Conservation (phyloP, 306 rosid genomes). For the Abrus precatorius region DNA sequence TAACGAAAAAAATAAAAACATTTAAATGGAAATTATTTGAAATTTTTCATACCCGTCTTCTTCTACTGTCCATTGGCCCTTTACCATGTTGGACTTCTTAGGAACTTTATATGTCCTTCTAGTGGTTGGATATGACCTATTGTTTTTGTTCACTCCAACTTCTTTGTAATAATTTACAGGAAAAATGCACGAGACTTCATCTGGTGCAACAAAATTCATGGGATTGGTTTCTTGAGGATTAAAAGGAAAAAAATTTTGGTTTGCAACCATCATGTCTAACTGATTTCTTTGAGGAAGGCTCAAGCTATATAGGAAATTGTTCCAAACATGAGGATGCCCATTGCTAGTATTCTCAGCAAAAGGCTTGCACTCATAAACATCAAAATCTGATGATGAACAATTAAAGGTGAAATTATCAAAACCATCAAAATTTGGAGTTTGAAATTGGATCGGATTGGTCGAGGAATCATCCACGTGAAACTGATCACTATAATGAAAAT, state of each 20-base stretch:
- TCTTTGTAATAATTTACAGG: conserved; percentile 55
- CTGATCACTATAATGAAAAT: conserved; percentile 57
- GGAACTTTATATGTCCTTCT: conserved; percentile 56
- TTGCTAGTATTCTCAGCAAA: conserved; percentile 41
- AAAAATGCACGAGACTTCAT: conserved; percentile 72
- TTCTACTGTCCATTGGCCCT: conserved; percentile 91
- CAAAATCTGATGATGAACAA: conserved; percentile 43
- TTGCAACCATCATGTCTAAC: conserved; percentile 52
- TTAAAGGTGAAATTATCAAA: conserved; percentile 45
- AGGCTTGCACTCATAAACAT: conserved; percentile 63
- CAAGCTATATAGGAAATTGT: conserved; percentile 61
- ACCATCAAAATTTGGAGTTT: conserved; percentile 51
- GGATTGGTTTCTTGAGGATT: conserved; percentile 58
- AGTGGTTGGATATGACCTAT: conserved; percentile 33
- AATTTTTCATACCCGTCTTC: conserved; percentile 76
- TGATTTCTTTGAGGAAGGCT: conserved; percentile 55
- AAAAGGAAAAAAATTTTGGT: conserved; percentile 47
- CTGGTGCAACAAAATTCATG: conserved; percentile 59
- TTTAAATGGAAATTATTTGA: background rate
- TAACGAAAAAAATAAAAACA: background rate
- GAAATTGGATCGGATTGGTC: conserved; percentile 40
- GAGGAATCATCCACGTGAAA: conserved; percentile 54
- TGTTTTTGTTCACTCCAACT: conserved; percentile 50
- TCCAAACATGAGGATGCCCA: conserved; percentile 61
- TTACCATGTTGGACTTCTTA: conserved; percentile 67